Conservation (phyloP, 345 rosid species). For the Eucalyptus curtisii region DNA sequence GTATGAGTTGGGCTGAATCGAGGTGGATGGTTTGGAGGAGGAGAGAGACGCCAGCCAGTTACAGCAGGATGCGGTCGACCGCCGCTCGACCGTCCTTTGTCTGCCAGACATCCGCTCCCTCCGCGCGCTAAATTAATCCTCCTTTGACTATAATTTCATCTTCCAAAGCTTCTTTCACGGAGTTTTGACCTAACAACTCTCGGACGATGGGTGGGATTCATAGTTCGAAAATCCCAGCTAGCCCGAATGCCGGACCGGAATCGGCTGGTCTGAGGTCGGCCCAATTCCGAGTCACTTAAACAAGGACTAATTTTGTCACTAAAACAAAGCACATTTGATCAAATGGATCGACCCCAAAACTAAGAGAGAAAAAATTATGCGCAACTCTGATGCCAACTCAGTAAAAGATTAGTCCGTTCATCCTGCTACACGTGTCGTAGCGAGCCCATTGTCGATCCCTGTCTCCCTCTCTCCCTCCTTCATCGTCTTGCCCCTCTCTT, state of each 20-base stretch:
- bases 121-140: neutral
- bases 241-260: neutral
- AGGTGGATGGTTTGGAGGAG: neutral
- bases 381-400: too few relatives aligned
- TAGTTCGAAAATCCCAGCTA: neutral
- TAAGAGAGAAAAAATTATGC: too few relatives aligned
- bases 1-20: neutral
- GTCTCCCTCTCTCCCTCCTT: too few relatives aligned
- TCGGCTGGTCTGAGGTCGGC: neutral
- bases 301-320: neutral
- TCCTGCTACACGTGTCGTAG: fast-evolving
- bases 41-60: neutral
- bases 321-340: neutral
- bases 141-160: neutral
- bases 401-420: too few relatives aligned
- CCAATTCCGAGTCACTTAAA: neutral
- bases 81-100: neutral
- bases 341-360: neutral
- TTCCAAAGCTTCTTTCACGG: too few relatives aligned
- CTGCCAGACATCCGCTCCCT: neutral
- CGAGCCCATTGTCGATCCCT: fast-evolving
- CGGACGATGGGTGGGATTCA: neutral
- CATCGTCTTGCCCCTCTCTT: too few relatives aligned
- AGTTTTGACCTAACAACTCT: neutral
- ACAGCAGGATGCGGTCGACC: neutral